Evolutionary conservation across 345 rosid genomes (phyloP).

Genomic region (Pugionium cornutum): DNA sequence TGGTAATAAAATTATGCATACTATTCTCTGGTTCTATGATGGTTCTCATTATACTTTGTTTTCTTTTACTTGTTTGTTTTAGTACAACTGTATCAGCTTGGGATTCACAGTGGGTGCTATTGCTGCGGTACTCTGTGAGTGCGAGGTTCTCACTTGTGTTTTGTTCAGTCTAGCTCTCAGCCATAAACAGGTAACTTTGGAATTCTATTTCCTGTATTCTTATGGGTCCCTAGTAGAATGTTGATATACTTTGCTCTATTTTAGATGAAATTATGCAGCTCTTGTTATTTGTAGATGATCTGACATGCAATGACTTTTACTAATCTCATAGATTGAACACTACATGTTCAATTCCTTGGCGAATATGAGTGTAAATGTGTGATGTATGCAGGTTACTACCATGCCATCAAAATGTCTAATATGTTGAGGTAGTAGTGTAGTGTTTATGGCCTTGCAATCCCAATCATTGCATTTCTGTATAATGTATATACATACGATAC

Average conservation of each 20-base stretch:
- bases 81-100: slow-evolving; percentile 96
- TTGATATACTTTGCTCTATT: not conserved
- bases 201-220: not conserved
- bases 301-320: not conserved
- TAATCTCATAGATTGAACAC: slow-evolving; percentile 2
- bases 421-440: slow-evolving; percentile 1
- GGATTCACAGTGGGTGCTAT: slow-evolving; percentile 79
- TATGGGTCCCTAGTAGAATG: not conserved
- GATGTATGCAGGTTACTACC: not conserved
- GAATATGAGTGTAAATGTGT: not conserved
- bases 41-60: slow-evolving; percentile 23
- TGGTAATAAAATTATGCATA: not conserved
- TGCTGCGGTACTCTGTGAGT: slow-evolving; percentile 71
- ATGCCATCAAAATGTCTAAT: not conserved
- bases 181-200: slow-evolving; percentile 77
- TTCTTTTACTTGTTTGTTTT: slow-evolving; percentile 34
- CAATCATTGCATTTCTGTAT: not conserved
- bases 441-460: not conserved
- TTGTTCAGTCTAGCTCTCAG: slow-evolving; percentile 85
- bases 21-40: slow-evolving; percentile 9
- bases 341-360: not conserved
- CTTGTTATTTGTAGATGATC: slow-evolving; percentile 8
- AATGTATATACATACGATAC: not conserved
- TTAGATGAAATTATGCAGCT: not conserved
- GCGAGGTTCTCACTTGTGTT: slow-evolving; percentile 58